Evolutionary conservation across 2,329 filamentous ascomycete species (phyloP), one percentile per base, ranked within the genome.

Genomic region (Aspergillus sp.): DNA sequence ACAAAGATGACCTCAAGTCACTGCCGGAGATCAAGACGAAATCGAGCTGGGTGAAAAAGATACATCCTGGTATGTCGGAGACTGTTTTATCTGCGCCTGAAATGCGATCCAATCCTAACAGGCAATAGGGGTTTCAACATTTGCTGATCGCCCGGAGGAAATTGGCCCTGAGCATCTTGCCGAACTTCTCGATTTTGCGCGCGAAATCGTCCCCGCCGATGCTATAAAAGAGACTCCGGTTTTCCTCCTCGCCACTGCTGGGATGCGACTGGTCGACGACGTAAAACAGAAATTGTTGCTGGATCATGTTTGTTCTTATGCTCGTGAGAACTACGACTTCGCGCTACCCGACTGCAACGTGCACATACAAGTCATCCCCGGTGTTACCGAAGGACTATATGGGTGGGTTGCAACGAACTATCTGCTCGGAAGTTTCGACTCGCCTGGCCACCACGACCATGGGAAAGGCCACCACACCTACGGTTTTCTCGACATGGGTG

Each of bases 401-500:
- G 95, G 95, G 40, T 99, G 95, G 95, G 90, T 99, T 66, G 93
- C 96, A 7, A 90, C 93, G 53, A 99, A 99, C 71, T 99, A 99
- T 70, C 78, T 99, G 31, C 82, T 99, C 1, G 93, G 92, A 27
- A 91, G 92, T 4, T 98, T 99, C 67, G 90, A 98, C 72, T 80
- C 84, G 17, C 88, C 91, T 0, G 79, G 87, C 51, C 77, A 86
- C 14, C 90, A 96, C 67, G 79, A 85, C 53, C 91, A 96, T 72
- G 92, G 91, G 52, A 92, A 96, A 64, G 86, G 84, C 24, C 95
- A 98, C 72, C 90, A 93, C 69, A 99, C 95, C 0, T 99, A 98
- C 73, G 95, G 95, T 0, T 99, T 99, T 69, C 79, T 99, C 60
- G 95, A 99, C 72, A 99, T 99, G 96, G 95, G 95, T 50, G 95